Percentiles rank a stretch among this genome's conserved stretches.
Evolutionary conservation across 2,329 filamentous ascomycete species (phyloP).

Genomic region (Raffaelea deltoideospora): DNA sequence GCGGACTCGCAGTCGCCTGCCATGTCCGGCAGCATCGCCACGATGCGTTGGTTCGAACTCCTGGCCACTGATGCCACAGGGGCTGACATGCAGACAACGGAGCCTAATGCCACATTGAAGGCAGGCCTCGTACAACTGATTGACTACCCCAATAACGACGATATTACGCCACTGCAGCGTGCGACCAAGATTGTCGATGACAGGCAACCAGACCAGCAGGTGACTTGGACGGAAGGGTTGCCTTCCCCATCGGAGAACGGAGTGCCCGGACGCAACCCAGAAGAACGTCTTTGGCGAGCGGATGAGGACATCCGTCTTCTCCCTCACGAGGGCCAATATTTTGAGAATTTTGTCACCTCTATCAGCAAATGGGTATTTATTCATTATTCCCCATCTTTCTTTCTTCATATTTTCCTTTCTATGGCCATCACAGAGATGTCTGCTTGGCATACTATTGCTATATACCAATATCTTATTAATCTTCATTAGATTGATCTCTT

Average conservation of each 20-base stretch:
- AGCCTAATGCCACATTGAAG: neutral
- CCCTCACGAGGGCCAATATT: neutral
- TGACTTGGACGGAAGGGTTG: neutral
- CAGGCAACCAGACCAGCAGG: too few species aligned
- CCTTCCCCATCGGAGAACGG: neutral
- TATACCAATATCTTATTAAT: neutral
- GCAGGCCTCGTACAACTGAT: neutral
- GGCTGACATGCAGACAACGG: neutral
- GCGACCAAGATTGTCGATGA: neutral
- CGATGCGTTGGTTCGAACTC: neutral
- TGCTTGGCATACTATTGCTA: neutral
- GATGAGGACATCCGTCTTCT: neutral
- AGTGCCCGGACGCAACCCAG: neutral
- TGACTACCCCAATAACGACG: neutral
- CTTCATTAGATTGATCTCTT: neutral
- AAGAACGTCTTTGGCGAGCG: neutral
- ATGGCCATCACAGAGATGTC: neutral
- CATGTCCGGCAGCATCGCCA: neutral
- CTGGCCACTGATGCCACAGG: neutral
- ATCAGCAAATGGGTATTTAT: neutral
- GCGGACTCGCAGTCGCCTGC: too few species aligned
- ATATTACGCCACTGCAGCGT: neutral
- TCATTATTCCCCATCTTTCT: neutral
- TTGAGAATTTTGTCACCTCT: neutral
- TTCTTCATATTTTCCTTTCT: neutral